phyloP scores from a whole-genome alignment of 768 basidiomycete species.

The Boletellus emodensis region DNA sequence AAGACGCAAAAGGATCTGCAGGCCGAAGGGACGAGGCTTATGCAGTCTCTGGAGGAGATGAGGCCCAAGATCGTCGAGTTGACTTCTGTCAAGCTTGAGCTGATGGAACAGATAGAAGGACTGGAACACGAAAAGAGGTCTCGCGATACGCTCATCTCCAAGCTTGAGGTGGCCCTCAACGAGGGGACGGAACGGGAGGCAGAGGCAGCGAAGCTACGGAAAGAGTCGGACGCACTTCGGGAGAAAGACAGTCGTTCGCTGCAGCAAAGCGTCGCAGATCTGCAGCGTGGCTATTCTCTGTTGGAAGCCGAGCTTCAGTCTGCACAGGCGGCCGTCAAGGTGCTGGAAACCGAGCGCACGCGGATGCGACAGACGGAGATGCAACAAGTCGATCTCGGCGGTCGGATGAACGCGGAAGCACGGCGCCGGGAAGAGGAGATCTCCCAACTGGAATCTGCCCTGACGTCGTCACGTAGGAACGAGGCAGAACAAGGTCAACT shows the following conservation, averaged over 20 bases:
- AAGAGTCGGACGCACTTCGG: slow-evolving; percentile 41
- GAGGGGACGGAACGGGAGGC: slow-evolving; percentile 52
- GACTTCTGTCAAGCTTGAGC: slow-evolving; percentile 64
- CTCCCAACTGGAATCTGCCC: slow-evolving; percentile 45
- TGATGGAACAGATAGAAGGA: slow-evolving; percentile 58
- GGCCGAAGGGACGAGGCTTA: slow-evolving; percentile 69
- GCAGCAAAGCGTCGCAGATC: slow-evolving; percentile 50
- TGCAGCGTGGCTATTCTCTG: slow-evolving; percentile 58
- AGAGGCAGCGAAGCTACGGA: slow-evolving; percentile 40
- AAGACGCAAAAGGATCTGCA: slow-evolving; percentile 68
- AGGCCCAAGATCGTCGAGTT: slow-evolving; percentile 81
- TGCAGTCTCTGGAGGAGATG: slow-evolving; percentile 83
- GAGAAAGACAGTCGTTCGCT: slow-evolving; percentile 52
- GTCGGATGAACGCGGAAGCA: slow-evolving; percentile 44
- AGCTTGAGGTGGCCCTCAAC: slow-evolving; percentile 57
- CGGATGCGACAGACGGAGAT: slow-evolving; percentile 53
- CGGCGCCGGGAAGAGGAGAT: slow-evolving; percentile 54
- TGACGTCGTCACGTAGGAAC: slow-evolving; percentile 43
- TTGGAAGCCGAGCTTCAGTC: slow-evolving; percentile 61
- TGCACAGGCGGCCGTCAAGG: slow-evolving; percentile 48
- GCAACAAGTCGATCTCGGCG: slow-evolving; percentile 55
- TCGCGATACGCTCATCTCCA: slow-evolving; percentile 54
- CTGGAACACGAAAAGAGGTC: slow-evolving; percentile 52
- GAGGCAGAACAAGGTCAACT: slow-evolving; percentile 63
- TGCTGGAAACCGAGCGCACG: slow-evolving; percentile 64